These are phyloP conservation scores for Chaetomiaceae sp. DNA, from an alignment of 2,329 filamentous ascomycete genomes.

Conservation along the genomic window DNA sequence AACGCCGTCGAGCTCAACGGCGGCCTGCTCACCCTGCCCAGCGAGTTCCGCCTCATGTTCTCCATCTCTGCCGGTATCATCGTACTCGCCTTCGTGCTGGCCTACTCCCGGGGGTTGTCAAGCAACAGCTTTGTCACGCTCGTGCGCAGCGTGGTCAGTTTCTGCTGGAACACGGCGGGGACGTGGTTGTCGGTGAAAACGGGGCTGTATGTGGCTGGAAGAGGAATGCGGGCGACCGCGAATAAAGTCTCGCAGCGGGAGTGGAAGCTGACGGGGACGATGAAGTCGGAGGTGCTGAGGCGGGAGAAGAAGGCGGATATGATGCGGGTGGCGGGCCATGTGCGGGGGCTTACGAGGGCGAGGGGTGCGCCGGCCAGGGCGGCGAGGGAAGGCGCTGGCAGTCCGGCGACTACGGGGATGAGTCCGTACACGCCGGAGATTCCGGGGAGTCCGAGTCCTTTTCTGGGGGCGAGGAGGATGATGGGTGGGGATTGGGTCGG, in stretches of 20 bases:
- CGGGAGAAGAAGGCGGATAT: slow-evolving; percentile 19
- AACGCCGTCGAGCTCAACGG: slow-evolving; percentile 22
- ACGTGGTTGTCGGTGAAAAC: slow-evolving; percentile 20
- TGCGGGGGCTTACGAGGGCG: slow-evolving; percentile 6
- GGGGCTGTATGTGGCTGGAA: slow-evolving; percentile 17
- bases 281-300: slow-evolving; percentile 23
- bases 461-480: not conserved
- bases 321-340: slow-evolving; percentile 14
- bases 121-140: slow-evolving; percentile 14
- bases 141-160: slow-evolving; percentile 10
- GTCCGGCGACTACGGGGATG: not conserved
- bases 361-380: not conserved
- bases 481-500: slow-evolving; percentile 1
- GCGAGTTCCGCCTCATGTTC: slow-evolving; percentile 20
- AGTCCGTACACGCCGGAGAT: slow-evolving; percentile 6
- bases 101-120: slow-evolving; percentile 19
- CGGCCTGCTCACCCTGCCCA: slow-evolving; percentile 12
- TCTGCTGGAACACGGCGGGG: slow-evolving; percentile 15
- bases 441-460: slow-evolving; percentile 12
- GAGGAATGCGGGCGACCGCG: slow-evolving; percentile 12
- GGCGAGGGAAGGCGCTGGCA: not conserved
- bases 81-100: slow-evolving; percentile 22
- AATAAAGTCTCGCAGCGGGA: slow-evolving; percentile 17
- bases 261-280: slow-evolving; percentile 15
- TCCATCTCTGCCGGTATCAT: slow-evolving; percentile 25